Evolutionary conservation across 2,329 filamentous ascomycete genomes (phyloP), one percentile per base, ranked within the genome.

Genomic region (Monosporascus sp.): DNA sequence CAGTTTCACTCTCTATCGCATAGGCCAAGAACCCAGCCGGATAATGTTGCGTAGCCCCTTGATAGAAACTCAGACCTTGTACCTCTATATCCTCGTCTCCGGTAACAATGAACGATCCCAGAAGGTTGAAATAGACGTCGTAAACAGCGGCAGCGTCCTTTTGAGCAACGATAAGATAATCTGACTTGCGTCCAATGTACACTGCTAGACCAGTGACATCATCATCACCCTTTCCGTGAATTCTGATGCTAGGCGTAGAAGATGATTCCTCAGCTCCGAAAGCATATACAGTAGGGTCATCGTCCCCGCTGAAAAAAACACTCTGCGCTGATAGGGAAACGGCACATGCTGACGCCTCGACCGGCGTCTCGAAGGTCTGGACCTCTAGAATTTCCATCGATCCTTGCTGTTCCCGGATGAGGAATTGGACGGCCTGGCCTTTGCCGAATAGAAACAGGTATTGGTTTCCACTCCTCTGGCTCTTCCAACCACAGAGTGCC

Each of bases 381-480:
- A 76, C 61, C 69, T 75, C 70, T 4, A 74, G 51, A 41, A 76
- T 57, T 53, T 75, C 69, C 11, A 68, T 50, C 1, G 59, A 52
- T 9, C 56, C 60, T 9, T 64, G 59, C 0, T 36, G 57, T 22
- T 62, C 55, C 6, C 71, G 65, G 5, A 76, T 47, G 0, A 78
- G 62, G 14, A 73, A 67, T 22, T 76, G 68, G 11, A 70, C 62
- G 1, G 63, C 70, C 39, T 71, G 60, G 0, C 57, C 62, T 59
- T 78, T 78, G 5, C 74, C 74, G 51, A 78, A 76, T 11, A 77
- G 58, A 54, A 70, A 78, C 4, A 77, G 49, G 52, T 77, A 78
- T 36, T 72, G 65, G 42, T 74, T 71, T 2, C 69, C 70, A 18
- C 68, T 72, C 38, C 18, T 53, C 18, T 59, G 60, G 50, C 70